A percentile compares a stretch with the other conserved stretches of the same genome.
phyloP scores from a whole-genome alignment of 768 basidiomycete species.

The Pisolithus tinctorius region DNA sequence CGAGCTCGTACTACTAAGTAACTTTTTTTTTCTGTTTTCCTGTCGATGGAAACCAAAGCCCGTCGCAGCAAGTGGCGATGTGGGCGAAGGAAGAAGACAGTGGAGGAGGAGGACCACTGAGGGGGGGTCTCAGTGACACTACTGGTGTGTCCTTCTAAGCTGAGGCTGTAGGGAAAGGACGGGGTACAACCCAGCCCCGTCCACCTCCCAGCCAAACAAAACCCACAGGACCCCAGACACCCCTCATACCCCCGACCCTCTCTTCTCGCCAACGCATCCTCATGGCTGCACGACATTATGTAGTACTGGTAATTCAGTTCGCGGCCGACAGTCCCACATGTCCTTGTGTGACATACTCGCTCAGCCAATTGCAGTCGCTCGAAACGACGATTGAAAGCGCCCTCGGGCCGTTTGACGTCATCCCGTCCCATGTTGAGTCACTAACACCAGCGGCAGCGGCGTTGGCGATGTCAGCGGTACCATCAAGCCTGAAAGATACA shows the following conservation, averaged over 20 bases:
- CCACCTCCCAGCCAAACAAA: constrained; percentile 27
- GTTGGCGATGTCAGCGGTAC: too few species aligned
- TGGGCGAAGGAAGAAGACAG: constrained; percentile 14
- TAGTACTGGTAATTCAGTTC: too few species aligned
- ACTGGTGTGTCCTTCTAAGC: constrained; percentile 27
- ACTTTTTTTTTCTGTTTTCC: constrained; percentile 15
- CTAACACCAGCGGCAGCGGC: too few species aligned
- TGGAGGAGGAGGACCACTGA: background rate
- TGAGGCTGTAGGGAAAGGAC: constrained; percentile 34
- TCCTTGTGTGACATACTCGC: too few species aligned
- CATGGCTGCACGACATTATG: too few species aligned
- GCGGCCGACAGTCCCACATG: too few species aligned
- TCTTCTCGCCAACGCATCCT: too few species aligned
- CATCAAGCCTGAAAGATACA: too few species aligned
- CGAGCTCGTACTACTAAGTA: constrained; percentile 40
- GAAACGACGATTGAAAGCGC: too few species aligned
- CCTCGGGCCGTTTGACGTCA: background rate
- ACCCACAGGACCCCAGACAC: constrained; percentile 25
- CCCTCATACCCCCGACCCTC: background rate
- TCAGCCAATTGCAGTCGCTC: constrained; percentile 10
- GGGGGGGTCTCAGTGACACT: too few species aligned
- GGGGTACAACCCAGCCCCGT: constrained; percentile 24
- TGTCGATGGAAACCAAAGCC: constrained; percentile 33
- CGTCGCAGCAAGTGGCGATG: constrained; percentile 33
- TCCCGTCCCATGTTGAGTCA: background rate